phyloP scores from a whole-genome alignment of 495 filamentous ascomycete species.

The Penicillium goetzii region DNA sequence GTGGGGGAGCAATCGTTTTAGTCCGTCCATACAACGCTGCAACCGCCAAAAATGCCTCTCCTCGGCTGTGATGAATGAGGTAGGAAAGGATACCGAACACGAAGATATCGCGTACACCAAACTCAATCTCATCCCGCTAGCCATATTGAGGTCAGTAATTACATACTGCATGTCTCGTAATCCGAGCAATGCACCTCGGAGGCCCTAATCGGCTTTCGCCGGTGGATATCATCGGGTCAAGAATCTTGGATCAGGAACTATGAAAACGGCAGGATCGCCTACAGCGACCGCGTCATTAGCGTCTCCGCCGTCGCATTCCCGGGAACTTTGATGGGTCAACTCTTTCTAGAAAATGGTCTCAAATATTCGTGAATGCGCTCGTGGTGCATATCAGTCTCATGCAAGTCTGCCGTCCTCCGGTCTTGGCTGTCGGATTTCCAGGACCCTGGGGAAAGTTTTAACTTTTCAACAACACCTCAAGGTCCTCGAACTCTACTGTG shows the following conservation, averaged over 20 bases:
- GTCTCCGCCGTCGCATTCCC: constrained; percentile 19
- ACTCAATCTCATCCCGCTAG: background rate
- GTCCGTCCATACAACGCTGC: constrained; percentile 17
- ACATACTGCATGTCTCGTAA: background rate
- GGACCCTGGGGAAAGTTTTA: background rate
- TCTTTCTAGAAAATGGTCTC: background rate
- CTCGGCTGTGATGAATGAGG: constrained; percentile 9
- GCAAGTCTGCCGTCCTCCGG: background rate
- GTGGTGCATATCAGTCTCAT: background rate
- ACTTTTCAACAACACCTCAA: background rate
- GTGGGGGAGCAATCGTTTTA: constrained; percentile 6
- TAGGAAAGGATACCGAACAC: constrained; percentile 8
- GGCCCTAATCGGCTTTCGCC: background rate
- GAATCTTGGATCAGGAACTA: constrained; percentile 5
- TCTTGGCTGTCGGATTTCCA: constrained; percentile 3
- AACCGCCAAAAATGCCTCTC: constrained; percentile 19
- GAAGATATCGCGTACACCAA: background rate
- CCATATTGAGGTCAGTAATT: background rate
- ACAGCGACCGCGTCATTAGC: constrained; percentile 13
- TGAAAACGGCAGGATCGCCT: constrained; percentile 30
- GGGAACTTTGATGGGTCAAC: background rate
- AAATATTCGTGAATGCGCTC: constrained; percentile 1
- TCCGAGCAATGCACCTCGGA: background rate
- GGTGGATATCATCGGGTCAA: background rate
- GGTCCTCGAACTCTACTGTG: constrained; percentile 1